phyloP scores from a whole-genome alignment of 2,329 filamentous ascomycete species.

The Phymatotrichopsis omnivora region DNA sequence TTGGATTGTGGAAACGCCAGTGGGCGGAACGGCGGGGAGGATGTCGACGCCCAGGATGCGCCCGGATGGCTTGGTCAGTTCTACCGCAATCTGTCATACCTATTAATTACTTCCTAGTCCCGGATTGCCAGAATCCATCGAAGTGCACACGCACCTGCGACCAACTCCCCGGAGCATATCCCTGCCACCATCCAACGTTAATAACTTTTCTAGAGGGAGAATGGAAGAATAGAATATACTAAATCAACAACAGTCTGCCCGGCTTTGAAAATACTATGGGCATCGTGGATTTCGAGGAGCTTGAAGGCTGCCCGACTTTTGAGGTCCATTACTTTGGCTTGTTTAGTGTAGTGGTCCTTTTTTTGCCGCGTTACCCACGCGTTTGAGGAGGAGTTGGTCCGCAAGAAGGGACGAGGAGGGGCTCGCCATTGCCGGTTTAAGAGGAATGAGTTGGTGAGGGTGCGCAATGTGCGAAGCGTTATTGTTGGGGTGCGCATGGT shows the following conservation, averaged over 20 bases:
- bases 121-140: background rate
- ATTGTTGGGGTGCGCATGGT: slow-evolving; percentile 42
- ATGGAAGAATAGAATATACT: slow-evolving; percentile 41
- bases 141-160: slow-evolving; percentile 50
- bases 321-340: slow-evolving; percentile 67
- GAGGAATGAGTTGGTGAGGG: background rate
- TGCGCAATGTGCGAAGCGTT: background rate
- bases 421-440: background rate
- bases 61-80: slow-evolving; percentile 64
- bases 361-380: slow-evolving; percentile 75
- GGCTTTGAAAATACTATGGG: slow-evolving; percentile 64
- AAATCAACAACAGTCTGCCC: slow-evolving; percentile 86
- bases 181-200: slow-evolving; percentile 39
- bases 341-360: slow-evolving; percentile 59
- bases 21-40: slow-evolving; percentile 81
- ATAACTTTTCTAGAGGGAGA: background rate
- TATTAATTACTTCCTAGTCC: background rate
- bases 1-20: slow-evolving; percentile 87
- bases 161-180: slow-evolving; percentile 68
- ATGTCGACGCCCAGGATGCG: slow-evolving; percentile 86
- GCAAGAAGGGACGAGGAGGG: background rate
- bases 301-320: slow-evolving; percentile 94
- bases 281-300: slow-evolving; percentile 63
- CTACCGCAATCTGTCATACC: slow-evolving; percentile 62
- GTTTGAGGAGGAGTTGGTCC: slow-evolving; percentile 47